Evolutionary conservation across 1,284 basidiomycete species (phyloP), one percentile per base, ranked within the genome.

Genomic region (Ceratobasidium sp.): DNA sequence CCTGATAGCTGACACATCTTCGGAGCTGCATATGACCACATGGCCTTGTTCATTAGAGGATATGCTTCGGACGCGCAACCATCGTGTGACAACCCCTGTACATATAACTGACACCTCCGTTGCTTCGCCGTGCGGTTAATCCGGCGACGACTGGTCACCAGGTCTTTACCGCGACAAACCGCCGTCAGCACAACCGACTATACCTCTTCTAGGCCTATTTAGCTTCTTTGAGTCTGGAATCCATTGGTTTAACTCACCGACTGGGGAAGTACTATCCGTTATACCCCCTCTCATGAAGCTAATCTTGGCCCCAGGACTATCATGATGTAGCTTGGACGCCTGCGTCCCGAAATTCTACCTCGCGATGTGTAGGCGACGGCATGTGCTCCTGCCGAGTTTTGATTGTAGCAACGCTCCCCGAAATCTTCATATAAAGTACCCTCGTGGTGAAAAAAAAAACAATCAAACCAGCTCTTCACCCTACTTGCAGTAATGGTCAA

Each of bases 301-400:
- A 58, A 26, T 58, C 6, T 35, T 35, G 18, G 16, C 16, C 11
- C 38, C 6, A 30, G 43, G 18, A 11, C 26, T 16, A 26, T 30
- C 41, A 57, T 30, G 21, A 50, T 32, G 44, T 21, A 16, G 38
- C 26, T 16, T 11, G 52, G 50, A 44, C 9, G 21, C 44, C 2
- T 30, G 28, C 30, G 28, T 49, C 30, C 67, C 67, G 67, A 70
- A 18, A 70, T 70, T 70, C 55, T 44, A 59, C 67, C 67, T 30
- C 32, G 18, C n/a, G 6, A 0, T 57, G 8, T 61, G 58, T 26
- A 21, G 26, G 14, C 28, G n/a, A n/a, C 6, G 32, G 63, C 64
- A 67, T 62, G 43, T 62, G 59, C 43, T 44, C 59, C 21, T 41
- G 64, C 62, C 47, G 49, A 64, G 23, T 21, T 30, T 28, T 21